Percentiles rank a stretch among this genome's conserved stretches.
Conservation (phyloP, 108 stramenopile genomes). For the Stephanodiscus triporus region DNA sequence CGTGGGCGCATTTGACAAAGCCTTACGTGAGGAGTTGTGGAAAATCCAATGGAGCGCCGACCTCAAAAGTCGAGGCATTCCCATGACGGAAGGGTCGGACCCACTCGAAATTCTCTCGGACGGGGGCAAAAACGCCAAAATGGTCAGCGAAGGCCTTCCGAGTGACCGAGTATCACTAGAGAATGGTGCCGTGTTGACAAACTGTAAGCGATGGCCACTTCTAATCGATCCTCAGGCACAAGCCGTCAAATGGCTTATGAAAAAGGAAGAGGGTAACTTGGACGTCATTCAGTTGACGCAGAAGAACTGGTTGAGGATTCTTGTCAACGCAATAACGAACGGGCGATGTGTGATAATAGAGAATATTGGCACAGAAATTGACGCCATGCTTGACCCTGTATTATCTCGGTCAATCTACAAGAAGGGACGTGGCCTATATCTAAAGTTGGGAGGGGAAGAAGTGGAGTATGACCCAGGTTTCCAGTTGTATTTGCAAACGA, state of each 20-base stretch:
- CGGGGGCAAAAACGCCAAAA: slow-evolving; percentile 76
- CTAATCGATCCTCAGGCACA: slow-evolving; percentile 84
- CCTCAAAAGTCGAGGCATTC: slow-evolving; percentile 67
- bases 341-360: slow-evolving; percentile 88
- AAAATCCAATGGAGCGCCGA: slow-evolving; percentile 76
- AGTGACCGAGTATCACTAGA: slow-evolving; percentile 89
- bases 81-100: slow-evolving; percentile 78
- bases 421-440: slow-evolving; percentile 74
- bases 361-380: slow-evolving; percentile 89
- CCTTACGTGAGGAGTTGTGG: slow-evolving; percentile 76
- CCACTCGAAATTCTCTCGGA: slow-evolving; percentile 84
- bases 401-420: slow-evolving; percentile 87
- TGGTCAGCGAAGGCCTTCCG: slow-evolving; percentile 90
- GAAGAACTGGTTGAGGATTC: slow-evolving; percentile 79
- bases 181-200: slow-evolving; percentile 88
- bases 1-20: slow-evolving; percentile 90
- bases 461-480: slow-evolving; percentile 90
- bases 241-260: slow-evolving; percentile 92
- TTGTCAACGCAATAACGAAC: slow-evolving; percentile 76
- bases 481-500: slow-evolving; percentile 90
- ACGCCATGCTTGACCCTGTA: slow-evolving; percentile 90
- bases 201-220: slow-evolving; percentile 90
- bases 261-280: slow-evolving; percentile 67
- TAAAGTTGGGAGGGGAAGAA: slow-evolving; percentile 89
- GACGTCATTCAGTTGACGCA: slow-evolving; percentile 78